Percentiles rank a stretch among this genome's conserved stretches.
phyloP scores from a whole-genome alignment of 2,329 filamentous ascomycete genomes.

The Beauveria asiatica region DNA sequence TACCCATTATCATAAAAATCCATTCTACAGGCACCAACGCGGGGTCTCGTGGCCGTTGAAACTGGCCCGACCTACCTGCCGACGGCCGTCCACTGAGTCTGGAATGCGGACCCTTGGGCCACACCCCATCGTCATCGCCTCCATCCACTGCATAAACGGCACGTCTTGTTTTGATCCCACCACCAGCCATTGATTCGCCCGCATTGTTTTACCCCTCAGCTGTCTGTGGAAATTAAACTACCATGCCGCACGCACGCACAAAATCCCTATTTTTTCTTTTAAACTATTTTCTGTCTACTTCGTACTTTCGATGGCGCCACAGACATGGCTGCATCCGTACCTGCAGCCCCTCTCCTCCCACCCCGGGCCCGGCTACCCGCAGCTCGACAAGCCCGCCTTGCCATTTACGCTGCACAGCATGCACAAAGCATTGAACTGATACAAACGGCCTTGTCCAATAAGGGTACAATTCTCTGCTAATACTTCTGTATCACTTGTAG shows the following conservation, averaged over 20 bases:
- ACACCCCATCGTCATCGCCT: not conserved
- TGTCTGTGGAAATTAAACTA: not conserved
- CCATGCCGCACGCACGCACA: not conserved
- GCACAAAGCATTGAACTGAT: not conserved
- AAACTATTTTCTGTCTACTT: not conserved
- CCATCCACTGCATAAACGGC: not conserved
- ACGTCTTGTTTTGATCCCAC: not conserved
- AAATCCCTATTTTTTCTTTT: not conserved
- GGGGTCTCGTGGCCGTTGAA: conserved; percentile 3
- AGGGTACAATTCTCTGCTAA: too few relatives aligned
- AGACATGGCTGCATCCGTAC: not conserved
- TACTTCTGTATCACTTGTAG: not conserved
- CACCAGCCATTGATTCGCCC: not conserved
- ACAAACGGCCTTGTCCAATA: not conserved
- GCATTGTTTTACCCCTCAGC: not conserved
- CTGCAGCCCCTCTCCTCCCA: not conserved
- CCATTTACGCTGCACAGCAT: not conserved
- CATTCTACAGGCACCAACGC: not conserved
- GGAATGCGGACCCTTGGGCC: not conserved
- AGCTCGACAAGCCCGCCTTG: not conserved
- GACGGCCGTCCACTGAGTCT: too few relatives aligned
- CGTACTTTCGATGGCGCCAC: not conserved
- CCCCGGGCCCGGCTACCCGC: not conserved
- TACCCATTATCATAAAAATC: too few relatives aligned
- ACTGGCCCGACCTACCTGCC: not conserved